Evolutionary conservation across 75 land plant species (phyloP).

Genomic region (Cupressus sempervirens): DNA sequence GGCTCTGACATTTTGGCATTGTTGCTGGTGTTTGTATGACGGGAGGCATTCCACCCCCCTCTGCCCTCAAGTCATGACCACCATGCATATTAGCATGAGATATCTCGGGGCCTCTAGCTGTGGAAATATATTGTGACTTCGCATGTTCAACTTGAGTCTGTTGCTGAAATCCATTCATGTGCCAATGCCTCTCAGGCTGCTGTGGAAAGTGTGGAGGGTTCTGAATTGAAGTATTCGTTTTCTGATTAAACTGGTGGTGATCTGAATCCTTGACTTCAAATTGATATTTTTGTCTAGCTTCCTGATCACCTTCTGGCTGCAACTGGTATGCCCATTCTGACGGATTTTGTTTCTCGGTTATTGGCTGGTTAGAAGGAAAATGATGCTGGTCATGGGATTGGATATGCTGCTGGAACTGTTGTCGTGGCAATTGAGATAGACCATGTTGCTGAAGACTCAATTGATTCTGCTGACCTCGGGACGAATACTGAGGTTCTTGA

Average conservation of each 20-base stretch:
- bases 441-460: neutral
- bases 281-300: neutral
- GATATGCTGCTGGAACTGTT: neutral
- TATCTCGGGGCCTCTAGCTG: neutral
- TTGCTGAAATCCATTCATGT: neutral
- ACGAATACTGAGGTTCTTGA: neutral
- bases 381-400: neutral
- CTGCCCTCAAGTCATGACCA: neutral
- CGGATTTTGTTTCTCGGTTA: neutral
- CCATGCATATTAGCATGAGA: constrained; percentile 1
- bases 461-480: neutral
- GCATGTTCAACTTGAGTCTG: constrained; percentile 1
- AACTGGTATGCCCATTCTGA: neutral
- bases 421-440: neutral
- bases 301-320: neutral
- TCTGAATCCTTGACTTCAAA: neutral
- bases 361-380: neutral
- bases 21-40: neutral
- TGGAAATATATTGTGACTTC: constrained; percentile 1
- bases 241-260: neutral
- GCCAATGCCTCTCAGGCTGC: neutral
- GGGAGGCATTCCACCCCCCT: neutral
- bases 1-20: neutral
- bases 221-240: neutral
- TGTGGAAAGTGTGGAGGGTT: neutral